phyloP scores from a whole-genome alignment of 2,329 filamentous ascomycete genomes.

The Ophiostoma tasmaniense region DNA sequence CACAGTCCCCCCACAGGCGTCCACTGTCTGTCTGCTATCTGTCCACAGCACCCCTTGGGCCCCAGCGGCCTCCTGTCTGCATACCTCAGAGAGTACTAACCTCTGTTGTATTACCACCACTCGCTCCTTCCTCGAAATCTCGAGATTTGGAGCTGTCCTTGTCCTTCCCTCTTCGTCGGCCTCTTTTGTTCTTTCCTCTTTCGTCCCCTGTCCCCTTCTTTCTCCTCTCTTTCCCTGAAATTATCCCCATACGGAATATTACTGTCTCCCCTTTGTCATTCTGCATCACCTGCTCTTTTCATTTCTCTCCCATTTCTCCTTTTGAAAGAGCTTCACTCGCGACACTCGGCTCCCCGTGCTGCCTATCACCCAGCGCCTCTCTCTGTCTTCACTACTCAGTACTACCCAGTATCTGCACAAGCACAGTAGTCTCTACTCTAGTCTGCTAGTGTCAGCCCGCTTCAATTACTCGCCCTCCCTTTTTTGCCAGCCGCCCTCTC shows the following conservation, averaged over 20 bases:
- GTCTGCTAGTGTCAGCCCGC: not conserved
- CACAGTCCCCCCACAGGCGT: not conserved
- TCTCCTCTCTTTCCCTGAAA: not conserved
- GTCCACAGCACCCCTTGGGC: not conserved
- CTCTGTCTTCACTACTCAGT: not conserved
- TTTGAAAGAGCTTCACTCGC: not conserved
- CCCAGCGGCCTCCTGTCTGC: conserved; percentile 2
- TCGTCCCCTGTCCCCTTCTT: not conserved
- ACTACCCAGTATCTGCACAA: not conserved
- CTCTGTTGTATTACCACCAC: conserved; percentile 6
- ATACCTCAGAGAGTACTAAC: not conserved
- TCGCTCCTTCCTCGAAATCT: conserved; percentile 13
- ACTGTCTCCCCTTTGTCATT: not conserved
- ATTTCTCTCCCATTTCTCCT: conserved; percentile 8
- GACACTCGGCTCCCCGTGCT: not conserved
- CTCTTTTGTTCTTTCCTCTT: not conserved
- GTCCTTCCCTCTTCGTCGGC: not conserved
- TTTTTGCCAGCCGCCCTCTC: not conserved
- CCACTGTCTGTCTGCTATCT: too few species aligned
- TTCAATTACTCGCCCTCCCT: not conserved
- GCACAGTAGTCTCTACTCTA: not conserved
- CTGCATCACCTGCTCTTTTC: conserved; percentile 12
- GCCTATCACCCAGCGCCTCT: not conserved
- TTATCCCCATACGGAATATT: not conserved
- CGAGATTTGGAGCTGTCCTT: conserved; percentile 1